Percentiles rank a stretch among this genome's conserved stretches.
Conservation (phyloP, 306 rosid species). For the Lupinus albus region DNA sequence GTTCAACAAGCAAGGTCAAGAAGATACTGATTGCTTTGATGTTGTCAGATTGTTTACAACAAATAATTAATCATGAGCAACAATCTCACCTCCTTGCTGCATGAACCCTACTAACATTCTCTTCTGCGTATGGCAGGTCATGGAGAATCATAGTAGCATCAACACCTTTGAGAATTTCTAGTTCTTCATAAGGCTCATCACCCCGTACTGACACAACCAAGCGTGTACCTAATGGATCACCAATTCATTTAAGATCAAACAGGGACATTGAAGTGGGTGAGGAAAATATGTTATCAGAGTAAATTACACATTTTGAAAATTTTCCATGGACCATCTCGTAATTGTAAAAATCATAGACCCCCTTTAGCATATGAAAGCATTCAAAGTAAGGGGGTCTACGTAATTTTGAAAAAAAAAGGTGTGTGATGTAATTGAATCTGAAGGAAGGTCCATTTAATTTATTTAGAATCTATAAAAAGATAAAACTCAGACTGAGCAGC, state of each 20-base stretch:
- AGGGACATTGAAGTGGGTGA: slow-evolving; percentile 4
- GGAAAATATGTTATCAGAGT: slow-evolving; percentile 26
- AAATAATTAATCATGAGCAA: slow-evolving; percentile 24
- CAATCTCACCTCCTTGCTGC: slow-evolving; percentile 85
- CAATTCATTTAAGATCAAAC: slow-evolving; percentile 31
- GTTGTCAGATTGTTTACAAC: slow-evolving; percentile 29
- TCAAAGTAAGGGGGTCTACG: slow-evolving; percentile 6
- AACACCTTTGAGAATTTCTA: slow-evolving; percentile 68
- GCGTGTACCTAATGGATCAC: slow-evolving; percentile 69
- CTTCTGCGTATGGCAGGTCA: slow-evolving; percentile 74
- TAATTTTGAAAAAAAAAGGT: slow-evolving; percentile 16
- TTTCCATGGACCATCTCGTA: background rate
- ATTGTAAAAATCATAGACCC: slow-evolving; percentile 9
- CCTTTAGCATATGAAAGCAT: slow-evolving; percentile 14
- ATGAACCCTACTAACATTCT: slow-evolving; percentile 80
- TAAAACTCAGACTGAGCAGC: slow-evolving; percentile 23
- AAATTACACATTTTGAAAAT: background rate
- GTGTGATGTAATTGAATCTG: slow-evolving; percentile 21
- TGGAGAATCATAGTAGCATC: slow-evolving; percentile 93
- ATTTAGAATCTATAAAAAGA: slow-evolving; percentile 20
- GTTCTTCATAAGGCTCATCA: slow-evolving; percentile 78
- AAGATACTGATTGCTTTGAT: slow-evolving; percentile 13
- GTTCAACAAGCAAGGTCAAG: background rate
- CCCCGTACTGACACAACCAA: slow-evolving; percentile 85
- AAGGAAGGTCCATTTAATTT: slow-evolving; percentile 28